Evolutionary conservation across 768 basidiomycete species (phyloP).

Genomic region (Podaxis carcinomalis): DNA sequence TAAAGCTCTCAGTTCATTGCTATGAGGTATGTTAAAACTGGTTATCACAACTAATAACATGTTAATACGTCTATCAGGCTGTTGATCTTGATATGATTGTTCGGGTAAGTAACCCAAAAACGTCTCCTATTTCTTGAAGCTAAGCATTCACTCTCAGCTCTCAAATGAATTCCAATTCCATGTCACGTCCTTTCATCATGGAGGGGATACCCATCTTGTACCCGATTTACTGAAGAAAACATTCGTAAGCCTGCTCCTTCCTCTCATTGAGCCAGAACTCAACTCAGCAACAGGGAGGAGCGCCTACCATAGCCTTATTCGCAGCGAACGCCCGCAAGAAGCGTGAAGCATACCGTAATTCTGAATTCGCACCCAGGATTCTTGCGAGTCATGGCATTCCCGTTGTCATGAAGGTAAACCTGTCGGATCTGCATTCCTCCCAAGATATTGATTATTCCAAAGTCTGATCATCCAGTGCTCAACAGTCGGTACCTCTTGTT

Average conservation of each 20-base stretch:
- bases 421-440: too few species aligned
- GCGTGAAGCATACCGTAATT: constrained; percentile 61
- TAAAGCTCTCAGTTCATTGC: constrained; percentile 36
- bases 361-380: constrained; percentile 68
- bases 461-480: constrained; percentile 55
- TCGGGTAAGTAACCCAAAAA: constrained; percentile 36
- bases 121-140: background rate
- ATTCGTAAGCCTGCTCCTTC: constrained; percentile 37
- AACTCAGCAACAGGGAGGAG: constrained; percentile 28
- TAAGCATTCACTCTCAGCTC: constrained; percentile 32
- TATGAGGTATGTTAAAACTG: constrained; percentile 29
- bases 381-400: constrained; percentile 61
- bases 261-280: background rate
- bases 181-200: constrained; percentile 74
- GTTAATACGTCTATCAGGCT: constrained; percentile 30
- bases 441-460: background rate
- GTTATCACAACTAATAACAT: background rate
- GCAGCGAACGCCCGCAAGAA: constrained; percentile 55
- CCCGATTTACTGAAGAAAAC: constrained; percentile 68
- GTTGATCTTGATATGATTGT: constrained; percentile 68
- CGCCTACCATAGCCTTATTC: constrained; percentile 72
- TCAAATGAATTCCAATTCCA: constrained; percentile 82
- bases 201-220: constrained; percentile 79
- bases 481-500: constrained; percentile 64
- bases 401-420: constrained; percentile 66